Base-by-base conservation (phyloP, 1,284 basidiomycete species). In the Ceratobasidium sp. region DNA sequence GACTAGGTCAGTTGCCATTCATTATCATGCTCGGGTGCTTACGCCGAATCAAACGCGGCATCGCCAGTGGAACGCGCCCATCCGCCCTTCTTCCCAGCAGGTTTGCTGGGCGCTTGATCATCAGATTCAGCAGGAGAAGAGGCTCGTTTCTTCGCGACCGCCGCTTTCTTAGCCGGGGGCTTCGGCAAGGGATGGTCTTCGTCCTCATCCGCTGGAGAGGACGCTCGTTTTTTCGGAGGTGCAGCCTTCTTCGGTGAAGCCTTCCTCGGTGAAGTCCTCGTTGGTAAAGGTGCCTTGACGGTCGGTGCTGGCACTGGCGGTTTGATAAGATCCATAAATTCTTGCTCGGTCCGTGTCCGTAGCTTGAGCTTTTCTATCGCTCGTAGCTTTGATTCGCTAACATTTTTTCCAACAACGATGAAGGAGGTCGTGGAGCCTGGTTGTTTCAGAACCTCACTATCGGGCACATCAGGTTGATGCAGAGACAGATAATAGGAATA, bases 1-100 rank as follows among this genome's bases (percentile, higher is more conserved):
- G 54, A 27, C 62, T 18, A 27, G 38, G 33, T 67, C 4, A 68
- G 23, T 57, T 7, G 30, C 1, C 35, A 35, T 27, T 65, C 18
- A 23, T 66, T 75, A 57, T 70, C 18, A 78, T 74, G 7, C 76
- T 79, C 23, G 48, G 71, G 18, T 79, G 80, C 46, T 81, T 80
- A 18, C 18, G 82, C 82, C 76, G 77, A 86, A 83, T 85, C 83
- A 74, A 82, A 82, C 76, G 85, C 84, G n/a, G 83, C 80, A 76
- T 84, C 83, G 57, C 81, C 78, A 41, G 65, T 79, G 50, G 79
- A 80, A 35, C 81, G 80, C 20, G 67, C 79, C 18, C 55, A 78
- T 10, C 77, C 81, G 4, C 78, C 79, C 70, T 79, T 79, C 27
- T 82, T 81, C 48, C 70, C 59, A 66, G 77, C 80, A 38, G 73